Base-by-base conservation (phyloP, 139 green algal genomes). In the Asterochloris sp. region DNA sequence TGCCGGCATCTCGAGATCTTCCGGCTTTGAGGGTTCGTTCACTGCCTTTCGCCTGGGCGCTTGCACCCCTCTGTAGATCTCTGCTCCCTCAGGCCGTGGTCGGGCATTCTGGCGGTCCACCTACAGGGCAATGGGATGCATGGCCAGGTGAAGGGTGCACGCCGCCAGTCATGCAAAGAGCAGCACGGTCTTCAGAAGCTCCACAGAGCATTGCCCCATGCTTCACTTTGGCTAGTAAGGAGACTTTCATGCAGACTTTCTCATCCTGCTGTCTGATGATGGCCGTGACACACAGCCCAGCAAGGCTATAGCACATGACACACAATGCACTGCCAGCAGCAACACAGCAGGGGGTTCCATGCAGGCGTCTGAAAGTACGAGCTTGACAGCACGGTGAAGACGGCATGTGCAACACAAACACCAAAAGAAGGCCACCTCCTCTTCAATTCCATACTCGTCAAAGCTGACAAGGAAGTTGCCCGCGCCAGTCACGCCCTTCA, bases 381-480 rank as follows among this genome's bases (percentile, higher is more conserved):
- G 6, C 6, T 54, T 6, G 6, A 54, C 38, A 54, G 66, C 38
- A 9, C 23, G 66, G 21, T 26, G 66, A 73, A 73, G 23, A 9
- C 66, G 66, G 21, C 66, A 73, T 24, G 23, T 73, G 19, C 82
- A 86, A 24, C 76, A 83, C 62, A 63, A 74, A 74, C n/a, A 54
- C 38, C 6, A 23, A 8, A 23, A 1, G 66, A 8, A 14, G 62
- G 21, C 29, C 64, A 54, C 68, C 82, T 92, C 90, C 91, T 95
- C 92, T 78, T 96, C 92, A 24, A 91, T 88, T n/a, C 78, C 87
- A 68, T 97, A 94, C 12, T 86, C 91, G 24, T 94, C 91, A 84
- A 94, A 97, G 23, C 83, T 73, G 10, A 97, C 91, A 10, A 97
- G 84, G 78, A 96, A 95, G 24, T 91, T 89, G 73, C 91, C 91